These are phyloP conservation scores for Metarhizium rileyi DNA, from an alignment of 2,329 filamentous ascomycete species.

Conservation along the genomic window DNA sequence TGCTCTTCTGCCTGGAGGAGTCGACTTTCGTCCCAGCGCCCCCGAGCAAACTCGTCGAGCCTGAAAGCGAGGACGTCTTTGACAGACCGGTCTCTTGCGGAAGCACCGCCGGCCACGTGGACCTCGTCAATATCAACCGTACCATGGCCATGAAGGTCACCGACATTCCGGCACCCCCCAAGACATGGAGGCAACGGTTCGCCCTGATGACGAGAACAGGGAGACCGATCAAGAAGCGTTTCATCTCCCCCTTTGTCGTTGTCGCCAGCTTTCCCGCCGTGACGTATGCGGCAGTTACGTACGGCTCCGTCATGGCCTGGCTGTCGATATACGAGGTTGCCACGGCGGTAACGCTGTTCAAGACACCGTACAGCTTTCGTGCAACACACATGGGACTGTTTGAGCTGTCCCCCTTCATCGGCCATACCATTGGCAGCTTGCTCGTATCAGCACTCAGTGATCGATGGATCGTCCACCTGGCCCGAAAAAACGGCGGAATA, in stretches of 20 bases:
- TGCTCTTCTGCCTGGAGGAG: slow-evolving; percentile 5
- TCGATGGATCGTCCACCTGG: slow-evolving; percentile 23
- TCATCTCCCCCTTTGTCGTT: slow-evolving; percentile 10
- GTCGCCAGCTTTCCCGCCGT: slow-evolving; percentile 21
- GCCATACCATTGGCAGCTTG: slow-evolving; percentile 24
- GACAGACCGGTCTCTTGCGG: background rate
- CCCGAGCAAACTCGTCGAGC: background rate
- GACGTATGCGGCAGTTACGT: slow-evolving; percentile 28
- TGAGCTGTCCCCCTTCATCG: slow-evolving; percentile 22
- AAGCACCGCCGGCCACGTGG: background rate
- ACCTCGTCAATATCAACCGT: background rate
- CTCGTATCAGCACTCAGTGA: slow-evolving; percentile 29
- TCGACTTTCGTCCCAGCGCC: slow-evolving; percentile 1
- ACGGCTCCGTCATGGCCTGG: slow-evolving; percentile 27
- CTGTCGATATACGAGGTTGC: slow-evolving; percentile 16
- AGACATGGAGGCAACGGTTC: slow-evolving; percentile 12
- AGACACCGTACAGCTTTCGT: slow-evolving; percentile 20
- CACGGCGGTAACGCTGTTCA: slow-evolving; percentile 14
- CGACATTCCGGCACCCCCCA: slow-evolving; percentile 3
- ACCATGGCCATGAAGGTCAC: background rate
- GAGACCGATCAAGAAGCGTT: slow-evolving; percentile 6
- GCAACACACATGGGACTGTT: slow-evolving; percentile 16
- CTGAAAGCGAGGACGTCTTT: background rate
- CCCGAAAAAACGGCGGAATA: slow-evolving; percentile 26
- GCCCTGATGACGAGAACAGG: slow-evolving; percentile 12